Conservation (phyloP, 2,329 filamentous ascomycete genomes). For the Aspergillus oerlinghausenensis region DNA sequence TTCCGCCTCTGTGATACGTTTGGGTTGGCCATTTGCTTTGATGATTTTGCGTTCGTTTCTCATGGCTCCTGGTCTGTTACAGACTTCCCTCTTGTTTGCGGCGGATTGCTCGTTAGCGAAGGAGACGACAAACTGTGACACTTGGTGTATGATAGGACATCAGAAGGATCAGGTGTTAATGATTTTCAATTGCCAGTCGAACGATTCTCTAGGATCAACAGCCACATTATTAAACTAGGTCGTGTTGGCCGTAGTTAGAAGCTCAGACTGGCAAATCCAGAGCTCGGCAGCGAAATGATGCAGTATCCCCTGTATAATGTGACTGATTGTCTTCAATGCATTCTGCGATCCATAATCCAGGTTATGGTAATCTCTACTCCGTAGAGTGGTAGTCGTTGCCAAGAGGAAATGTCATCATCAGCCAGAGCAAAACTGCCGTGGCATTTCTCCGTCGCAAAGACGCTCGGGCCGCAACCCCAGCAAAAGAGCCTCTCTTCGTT, state of each 20-base stretch:
- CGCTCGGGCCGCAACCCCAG: slow-evolving; percentile 15
- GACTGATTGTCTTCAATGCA: background rate
- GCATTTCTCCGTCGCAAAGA: slow-evolving; percentile 14
- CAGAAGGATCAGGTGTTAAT: background rate
- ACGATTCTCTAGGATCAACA: background rate
- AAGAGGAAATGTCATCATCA: slow-evolving; percentile 1
- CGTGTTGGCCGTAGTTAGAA: background rate
- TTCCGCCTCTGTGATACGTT: background rate
- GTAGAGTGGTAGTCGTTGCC: background rate
- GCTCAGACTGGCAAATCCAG: background rate
- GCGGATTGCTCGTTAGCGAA: background rate
- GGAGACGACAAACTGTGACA: background rate
- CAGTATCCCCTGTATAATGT: background rate
- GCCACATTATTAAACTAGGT: background rate
- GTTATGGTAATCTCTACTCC: background rate
- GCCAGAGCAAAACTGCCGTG: slow-evolving; percentile 13
- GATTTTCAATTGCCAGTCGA: background rate
- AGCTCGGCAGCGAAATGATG: background rate
- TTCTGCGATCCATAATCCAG: background rate
- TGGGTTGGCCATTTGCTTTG: background rate
- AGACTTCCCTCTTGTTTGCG: background rate
- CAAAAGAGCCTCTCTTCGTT: background rate
- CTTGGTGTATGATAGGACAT: background rate
- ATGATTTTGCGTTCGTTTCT: background rate
- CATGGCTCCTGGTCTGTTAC: background rate